These are phyloP conservation scores for Lachancea dasiensis DNA, from an alignment of 805 yeast genomes.

Conservation along the genomic window DNA sequence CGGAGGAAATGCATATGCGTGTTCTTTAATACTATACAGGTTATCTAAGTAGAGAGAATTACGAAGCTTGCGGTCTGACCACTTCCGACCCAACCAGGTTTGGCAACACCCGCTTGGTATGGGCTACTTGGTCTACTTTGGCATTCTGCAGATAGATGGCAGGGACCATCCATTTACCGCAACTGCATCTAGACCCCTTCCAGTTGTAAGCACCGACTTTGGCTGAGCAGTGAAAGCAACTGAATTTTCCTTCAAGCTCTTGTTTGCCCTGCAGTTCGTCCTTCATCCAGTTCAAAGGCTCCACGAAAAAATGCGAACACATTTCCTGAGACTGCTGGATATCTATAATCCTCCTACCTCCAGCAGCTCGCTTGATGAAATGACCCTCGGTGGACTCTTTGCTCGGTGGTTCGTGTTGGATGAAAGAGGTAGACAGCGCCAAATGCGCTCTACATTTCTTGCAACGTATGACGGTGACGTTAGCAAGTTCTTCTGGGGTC, in stretches of 20 bases:
- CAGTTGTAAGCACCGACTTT: slow-evolving; percentile 91
- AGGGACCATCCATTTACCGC: slow-evolving; percentile 95
- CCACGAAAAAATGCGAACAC: slow-evolving; percentile 84
- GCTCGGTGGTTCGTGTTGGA: slow-evolving; percentile 62
- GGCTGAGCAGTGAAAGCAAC: slow-evolving; percentile 75
- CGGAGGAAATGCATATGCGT: background rate
- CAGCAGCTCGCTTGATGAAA: slow-evolving; percentile 58
- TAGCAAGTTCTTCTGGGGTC: slow-evolving; percentile 23
- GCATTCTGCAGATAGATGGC: slow-evolving; percentile 77
- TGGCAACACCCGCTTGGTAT: slow-evolving; percentile 17
- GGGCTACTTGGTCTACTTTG: slow-evolving; percentile 62
- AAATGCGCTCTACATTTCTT: slow-evolving; percentile 71
- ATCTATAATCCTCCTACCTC: slow-evolving; percentile 54
- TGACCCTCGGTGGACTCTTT: slow-evolving; percentile 58
- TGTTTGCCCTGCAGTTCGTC: slow-evolving; percentile 60
- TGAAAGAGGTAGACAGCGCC: slow-evolving; percentile 57
- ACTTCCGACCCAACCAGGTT: slow-evolving; percentile 21
- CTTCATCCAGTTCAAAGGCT: slow-evolving; percentile 92
- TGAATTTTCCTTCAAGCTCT: slow-evolving; percentile 78
- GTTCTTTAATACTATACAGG: no score
- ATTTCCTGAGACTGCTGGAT: slow-evolving; percentile 48
- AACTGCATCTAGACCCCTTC: slow-evolving; percentile 91
- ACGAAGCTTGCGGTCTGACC: slow-evolving; percentile 1
- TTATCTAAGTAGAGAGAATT: no score
- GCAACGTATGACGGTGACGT: slow-evolving; percentile 53